Evolutionary conservation across 1,139 yeast genomes (phyloP).

Genomic region (Saccharomyces hybrid): DNA sequence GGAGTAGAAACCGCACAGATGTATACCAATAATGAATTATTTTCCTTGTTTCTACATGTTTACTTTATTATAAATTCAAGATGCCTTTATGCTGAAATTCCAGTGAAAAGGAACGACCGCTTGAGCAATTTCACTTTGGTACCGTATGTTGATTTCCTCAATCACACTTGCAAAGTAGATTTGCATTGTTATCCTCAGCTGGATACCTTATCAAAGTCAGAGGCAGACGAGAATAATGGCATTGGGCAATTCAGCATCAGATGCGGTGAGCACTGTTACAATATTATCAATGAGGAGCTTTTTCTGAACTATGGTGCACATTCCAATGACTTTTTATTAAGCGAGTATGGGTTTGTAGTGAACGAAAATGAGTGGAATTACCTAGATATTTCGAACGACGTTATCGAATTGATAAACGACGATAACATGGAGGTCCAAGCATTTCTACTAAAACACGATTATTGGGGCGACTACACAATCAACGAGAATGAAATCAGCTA

Average conservation of each 20-base stretch:
- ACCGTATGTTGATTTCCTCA: constrained; percentile 85
- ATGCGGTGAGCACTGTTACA: constrained; percentile 25
- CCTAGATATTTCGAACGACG: constrained; percentile 49
- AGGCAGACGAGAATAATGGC: constrained; percentile 5
- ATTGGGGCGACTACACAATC: constrained; percentile 69
- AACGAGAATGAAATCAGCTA: constrained; percentile 50
- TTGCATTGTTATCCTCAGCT: constrained; percentile 24
- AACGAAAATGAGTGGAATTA: constrained; percentile 57
- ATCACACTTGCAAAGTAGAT: constrained; percentile 50
- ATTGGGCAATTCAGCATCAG: constrained; percentile 22
- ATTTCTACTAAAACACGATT: constrained; percentile 47
- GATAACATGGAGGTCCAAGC: constrained; percentile 34
- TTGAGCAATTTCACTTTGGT: constrained; percentile 81
- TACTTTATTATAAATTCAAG: constrained; percentile 91
- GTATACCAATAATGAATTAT: constrained; percentile 20
- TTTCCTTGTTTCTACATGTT: constrained; percentile 47
- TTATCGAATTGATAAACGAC: constrained; percentile 33
- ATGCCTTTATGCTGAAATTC: constrained; percentile 71
- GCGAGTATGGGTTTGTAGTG: constrained; percentile 80
- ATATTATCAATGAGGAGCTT: constrained; percentile 48
- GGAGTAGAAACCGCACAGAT: not conserved
- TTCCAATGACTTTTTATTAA: constrained; percentile 66
- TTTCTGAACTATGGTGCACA: constrained; percentile 82
- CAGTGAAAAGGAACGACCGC: constrained; percentile 37
- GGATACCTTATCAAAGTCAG: constrained; percentile 9